Evolutionary conservation across 2,329 filamentous ascomycete species (phyloP).

Genomic region (Colletotrichum falcatum): DNA sequence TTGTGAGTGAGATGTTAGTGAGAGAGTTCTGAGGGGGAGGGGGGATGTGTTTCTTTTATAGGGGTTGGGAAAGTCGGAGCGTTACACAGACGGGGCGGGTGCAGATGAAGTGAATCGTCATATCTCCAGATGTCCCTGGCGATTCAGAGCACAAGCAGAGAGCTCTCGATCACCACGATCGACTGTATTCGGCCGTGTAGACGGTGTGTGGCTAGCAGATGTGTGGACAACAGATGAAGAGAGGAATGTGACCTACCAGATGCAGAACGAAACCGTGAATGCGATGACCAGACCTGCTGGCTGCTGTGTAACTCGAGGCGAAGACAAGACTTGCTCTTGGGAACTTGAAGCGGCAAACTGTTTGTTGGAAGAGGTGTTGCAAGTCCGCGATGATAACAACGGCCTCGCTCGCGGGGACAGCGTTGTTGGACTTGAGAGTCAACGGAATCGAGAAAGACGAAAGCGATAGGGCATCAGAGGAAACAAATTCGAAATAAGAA

Average conservation of each 20-base stretch:
- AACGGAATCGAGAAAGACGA: accelerated
- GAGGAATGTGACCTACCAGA: neutral
- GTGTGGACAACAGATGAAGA: neutral
- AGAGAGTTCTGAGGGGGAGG: neutral
- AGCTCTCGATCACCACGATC: neutral
- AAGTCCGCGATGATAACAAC: neutral
- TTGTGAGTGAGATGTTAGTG: neutral
- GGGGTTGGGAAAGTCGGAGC: neutral
- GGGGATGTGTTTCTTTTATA: neutral
- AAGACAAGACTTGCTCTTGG: neutral
- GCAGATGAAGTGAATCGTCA: no score
- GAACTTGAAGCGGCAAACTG: neutral
- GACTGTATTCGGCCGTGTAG: neutral
- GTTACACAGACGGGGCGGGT: neutral
- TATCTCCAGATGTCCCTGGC: no score
- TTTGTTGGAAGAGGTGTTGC: neutral
- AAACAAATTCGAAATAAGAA: neutral
- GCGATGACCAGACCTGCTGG: neutral
- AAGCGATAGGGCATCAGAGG: no score
- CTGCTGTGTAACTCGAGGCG: neutral
- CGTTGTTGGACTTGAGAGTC: neutral
- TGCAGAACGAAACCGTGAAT: no score
- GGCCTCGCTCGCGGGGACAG: neutral
- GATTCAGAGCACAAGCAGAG: neutral
- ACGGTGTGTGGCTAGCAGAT: accelerated